These are phyloP conservation scores for Cytospora leucostoma DNA, from an alignment of 2,329 filamentous ascomycete species.

Conservation along the genomic window DNA sequence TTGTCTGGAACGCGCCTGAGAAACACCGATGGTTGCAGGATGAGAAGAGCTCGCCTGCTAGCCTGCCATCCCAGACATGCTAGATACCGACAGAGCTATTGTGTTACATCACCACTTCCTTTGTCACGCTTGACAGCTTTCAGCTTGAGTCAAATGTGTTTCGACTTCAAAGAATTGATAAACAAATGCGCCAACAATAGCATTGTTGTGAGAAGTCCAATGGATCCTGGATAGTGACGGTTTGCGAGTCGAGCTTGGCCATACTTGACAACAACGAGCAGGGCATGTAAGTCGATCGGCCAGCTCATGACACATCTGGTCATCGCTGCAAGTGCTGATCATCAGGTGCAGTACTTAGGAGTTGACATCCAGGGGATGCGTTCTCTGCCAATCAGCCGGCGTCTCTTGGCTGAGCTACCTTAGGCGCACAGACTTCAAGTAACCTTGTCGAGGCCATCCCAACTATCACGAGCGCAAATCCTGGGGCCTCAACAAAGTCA, in stretches of 20 bases:
- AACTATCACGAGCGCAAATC: neutral
- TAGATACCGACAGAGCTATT: constrained; percentile 3
- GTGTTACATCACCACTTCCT: constrained; percentile 25
- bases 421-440: neutral
- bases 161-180: too few species aligned
- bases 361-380: too few species aligned
- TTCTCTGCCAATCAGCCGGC: neutral
- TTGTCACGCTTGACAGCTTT: constrained; percentile 2
- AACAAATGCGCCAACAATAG: too few species aligned
- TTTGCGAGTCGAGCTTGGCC: too few species aligned
- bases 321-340: neutral
- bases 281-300: too few species aligned
- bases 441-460: neutral
- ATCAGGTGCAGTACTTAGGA: neutral
- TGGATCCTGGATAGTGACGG: too few species aligned
- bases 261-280: too few species aligned
- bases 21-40: neutral
- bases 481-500: neutral
- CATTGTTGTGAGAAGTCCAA: too few species aligned
- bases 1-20: neutral
- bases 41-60: constrained; percentile 6
- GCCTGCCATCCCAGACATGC: neutral
- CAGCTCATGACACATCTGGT: too few species aligned
- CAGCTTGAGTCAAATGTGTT: neutral
- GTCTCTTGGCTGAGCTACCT: neutral